Evolutionary conservation across 441 rosid genomes (phyloP).

Genomic region (Euphorbia celastroides): DNA sequence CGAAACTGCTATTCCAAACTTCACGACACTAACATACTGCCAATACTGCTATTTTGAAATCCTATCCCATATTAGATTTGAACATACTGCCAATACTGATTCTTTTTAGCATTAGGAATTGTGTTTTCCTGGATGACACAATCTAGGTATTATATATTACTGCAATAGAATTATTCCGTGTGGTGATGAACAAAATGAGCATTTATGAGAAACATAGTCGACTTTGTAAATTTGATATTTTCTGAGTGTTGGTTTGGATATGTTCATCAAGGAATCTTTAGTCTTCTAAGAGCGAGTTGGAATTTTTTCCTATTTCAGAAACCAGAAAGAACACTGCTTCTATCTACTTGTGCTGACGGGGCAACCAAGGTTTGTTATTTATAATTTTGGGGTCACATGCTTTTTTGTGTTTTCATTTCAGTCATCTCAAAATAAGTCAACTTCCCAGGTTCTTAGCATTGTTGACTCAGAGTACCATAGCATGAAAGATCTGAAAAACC

Average conservation of each 20-base stretch:
- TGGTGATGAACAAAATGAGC: neutral
- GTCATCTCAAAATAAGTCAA: slow-evolving; percentile 20
- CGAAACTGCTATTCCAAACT: too few species aligned
- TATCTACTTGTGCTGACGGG: slow-evolving; percentile 76
- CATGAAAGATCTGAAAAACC: slow-evolving; percentile 43
- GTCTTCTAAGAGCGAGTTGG: neutral
- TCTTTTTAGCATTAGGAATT: neutral
- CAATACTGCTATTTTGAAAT: neutral
- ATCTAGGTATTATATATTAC: neutral
- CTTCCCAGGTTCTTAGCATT: slow-evolving; percentile 68
- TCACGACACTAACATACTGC: too few species aligned
- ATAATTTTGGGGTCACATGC: slow-evolving; percentile 13
- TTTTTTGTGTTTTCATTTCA: slow-evolving; percentile 18
- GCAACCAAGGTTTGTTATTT: slow-evolving; percentile 73
- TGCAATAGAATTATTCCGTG: neutral
- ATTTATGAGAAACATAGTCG: neutral
- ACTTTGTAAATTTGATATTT: slow-evolving; percentile 4
- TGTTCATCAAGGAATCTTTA: neutral
- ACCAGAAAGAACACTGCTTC: slow-evolving; percentile 74
- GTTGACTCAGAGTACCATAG: slow-evolving; percentile 80
- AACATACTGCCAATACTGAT: neutral
- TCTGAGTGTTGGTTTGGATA: neutral
- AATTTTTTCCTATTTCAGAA: slow-evolving; percentile 45
- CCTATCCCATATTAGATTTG: neutral
- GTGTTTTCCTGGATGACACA: neutral